A percentile compares a stretch with the other conserved stretches of the same genome.
Evolutionary conservation across 805 yeast genomes (phyloP).

Genomic region (Nakazawaea ishiwadae): DNA sequence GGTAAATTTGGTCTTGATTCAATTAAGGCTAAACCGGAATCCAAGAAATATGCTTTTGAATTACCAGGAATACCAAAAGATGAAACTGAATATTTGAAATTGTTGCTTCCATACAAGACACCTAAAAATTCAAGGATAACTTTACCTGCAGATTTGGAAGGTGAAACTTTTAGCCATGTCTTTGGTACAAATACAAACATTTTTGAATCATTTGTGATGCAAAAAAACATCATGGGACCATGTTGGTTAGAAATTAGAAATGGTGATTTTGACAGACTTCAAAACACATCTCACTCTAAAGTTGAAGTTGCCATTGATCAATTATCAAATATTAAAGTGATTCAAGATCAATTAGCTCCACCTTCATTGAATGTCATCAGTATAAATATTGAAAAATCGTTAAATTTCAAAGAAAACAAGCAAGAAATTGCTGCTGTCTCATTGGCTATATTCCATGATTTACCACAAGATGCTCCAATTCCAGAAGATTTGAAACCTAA

Average conservation of each 20-base stretch:
- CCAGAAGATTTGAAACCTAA: conserved; percentile 58
- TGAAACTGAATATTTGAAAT: conserved; percentile 67
- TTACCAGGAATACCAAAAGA: conserved; percentile 72
- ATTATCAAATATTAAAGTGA: conserved; percentile 44
- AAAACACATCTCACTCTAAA: conserved; percentile 73
- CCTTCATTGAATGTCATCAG: conserved; percentile 75
- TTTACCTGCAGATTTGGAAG: conserved; percentile 61
- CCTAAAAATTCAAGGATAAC: conserved; percentile 44
- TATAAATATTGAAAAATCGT: conserved; percentile 71
- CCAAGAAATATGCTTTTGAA: conserved; percentile 86
- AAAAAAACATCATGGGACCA: conserved; percentile 90
- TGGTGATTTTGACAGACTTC: conserved; percentile 53
- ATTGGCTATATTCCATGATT: conserved; percentile 60
- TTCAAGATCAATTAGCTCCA: conserved; percentile 38
- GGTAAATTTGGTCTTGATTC: conserved; percentile 56
- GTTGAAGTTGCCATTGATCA: conserved; percentile 61
- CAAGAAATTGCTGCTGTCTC: conserved; percentile 89
- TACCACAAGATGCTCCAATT: conserved; percentile 73
- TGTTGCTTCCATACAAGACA: conserved; percentile 69
- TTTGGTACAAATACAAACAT: conserved; percentile 73
- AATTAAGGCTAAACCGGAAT: conserved; percentile 66
- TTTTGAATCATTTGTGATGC: conserved; percentile 83
- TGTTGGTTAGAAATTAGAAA: conserved; percentile 83
- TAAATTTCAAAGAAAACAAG: conserved; percentile 67
- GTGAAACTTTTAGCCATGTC: conserved; percentile 71